Conservation (phyloP, 176 grass and related monocot genomes). For the Raddia distichophylla region DNA sequence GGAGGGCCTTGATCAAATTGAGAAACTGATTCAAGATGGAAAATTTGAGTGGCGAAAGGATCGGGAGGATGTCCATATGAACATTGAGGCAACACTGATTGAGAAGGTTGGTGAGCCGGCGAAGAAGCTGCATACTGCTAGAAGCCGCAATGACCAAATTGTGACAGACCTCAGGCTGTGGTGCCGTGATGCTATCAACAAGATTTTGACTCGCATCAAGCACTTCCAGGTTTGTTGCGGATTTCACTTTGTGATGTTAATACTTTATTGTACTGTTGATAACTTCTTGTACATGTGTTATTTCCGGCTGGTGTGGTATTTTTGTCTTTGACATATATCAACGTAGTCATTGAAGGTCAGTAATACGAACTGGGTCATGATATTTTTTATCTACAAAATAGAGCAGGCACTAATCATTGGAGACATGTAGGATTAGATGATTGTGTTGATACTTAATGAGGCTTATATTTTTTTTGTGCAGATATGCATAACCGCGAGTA, state of each 20-base stretch:
- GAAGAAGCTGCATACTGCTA: conserved; percentile 93
- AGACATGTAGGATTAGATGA: too few species aligned
- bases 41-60: conserved; percentile 94
- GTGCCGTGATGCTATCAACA: conserved; percentile 90
- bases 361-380: too few species aligned
- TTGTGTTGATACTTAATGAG: too few species aligned
- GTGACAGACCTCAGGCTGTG: conserved; percentile 90
- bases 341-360: too few species aligned
- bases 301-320: neutral
- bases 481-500: too few species aligned
- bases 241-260: conserved; percentile 37
- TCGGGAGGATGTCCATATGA: conserved; percentile 95
- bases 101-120: conserved; percentile 93
- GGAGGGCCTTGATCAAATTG: conserved; percentile 85
- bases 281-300: too few species aligned
- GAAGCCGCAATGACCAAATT: conserved; percentile 97
- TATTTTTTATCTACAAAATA: too few species aligned
- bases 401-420: too few species aligned
- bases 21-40: conserved; percentile 75
- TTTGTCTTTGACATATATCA: neutral
- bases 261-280: too few species aligned
- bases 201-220: conserved; percentile 81
- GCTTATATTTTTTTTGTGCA: too few species aligned
- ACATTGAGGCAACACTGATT: conserved; percentile 93
- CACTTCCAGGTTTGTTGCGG: conserved; percentile 77